Evolutionary conservation across 768 basidiomycete species (phyloP), one percentile per base, ranked within the genome.

Genomic region (Russula ochroleuca): DNA sequence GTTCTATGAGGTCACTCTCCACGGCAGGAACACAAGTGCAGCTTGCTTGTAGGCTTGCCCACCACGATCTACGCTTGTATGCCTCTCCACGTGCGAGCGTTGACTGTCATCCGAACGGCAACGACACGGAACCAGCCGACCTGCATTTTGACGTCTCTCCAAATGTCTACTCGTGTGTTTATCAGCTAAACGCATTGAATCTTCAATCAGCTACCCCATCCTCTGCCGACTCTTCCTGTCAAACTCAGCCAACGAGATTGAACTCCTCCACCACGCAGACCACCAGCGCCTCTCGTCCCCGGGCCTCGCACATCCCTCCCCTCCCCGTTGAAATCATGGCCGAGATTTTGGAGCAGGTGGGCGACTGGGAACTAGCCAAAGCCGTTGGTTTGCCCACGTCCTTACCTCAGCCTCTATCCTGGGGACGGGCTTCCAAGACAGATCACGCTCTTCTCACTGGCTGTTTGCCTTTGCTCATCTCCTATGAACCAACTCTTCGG

Each of bases 281-380:
- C 31, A 25, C 49, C n/a, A 72, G 70, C 65, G 72, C 75, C 0
- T 9, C 60, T 45, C 65, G 40, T 37, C 13, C 47, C 35, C 65
- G 57, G 14, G 33, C 49, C 23, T 47, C 61, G 1, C 31, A 43
- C 7, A 37, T 73, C 11, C 83, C 83, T 37, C 85, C 88, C 72
- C 80, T 93, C 38, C 90, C 90, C 0, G 78, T 86, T 59, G 91
- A 93, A 72, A 81, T 93, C 45, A 73, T 92, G 31, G 85, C 87
- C 11, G 82, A 87, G 55, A 90, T 92, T 64, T 73, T 92, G 74
- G 88, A 92, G 62, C 83, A 87, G 67, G 73, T 91, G 10, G 89
- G 87, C 15, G 87, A 92, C 72, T 95, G 92, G 90, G 88, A 93
- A 69, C 84, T 95, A 10, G 79, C 86, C 14, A 86, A 84, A 64